Percentiles rank a stretch among this genome's conserved stretches.
These are phyloP conservation scores for Polymyxa betae DNA, from an alignment of 208 protist genomes.

Conservation along the genomic window DNA sequence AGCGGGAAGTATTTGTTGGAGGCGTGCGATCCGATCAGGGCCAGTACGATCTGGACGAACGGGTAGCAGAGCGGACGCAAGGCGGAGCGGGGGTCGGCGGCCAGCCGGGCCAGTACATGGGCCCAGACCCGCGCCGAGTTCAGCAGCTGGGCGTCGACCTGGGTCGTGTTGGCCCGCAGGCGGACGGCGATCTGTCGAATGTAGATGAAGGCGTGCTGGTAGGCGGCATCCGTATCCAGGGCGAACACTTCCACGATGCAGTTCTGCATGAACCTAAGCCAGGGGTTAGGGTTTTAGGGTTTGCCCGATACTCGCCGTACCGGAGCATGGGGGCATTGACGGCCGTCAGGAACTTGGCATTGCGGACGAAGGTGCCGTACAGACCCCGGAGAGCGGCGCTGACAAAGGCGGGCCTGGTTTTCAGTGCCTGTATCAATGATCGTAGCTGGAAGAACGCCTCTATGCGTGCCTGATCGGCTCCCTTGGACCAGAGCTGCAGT, in stretches of 20 bases:
- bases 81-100: not conserved
- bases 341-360: constrained; percentile 63
- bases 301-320: too few relatives aligned
- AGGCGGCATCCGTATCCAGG: constrained; percentile 48
- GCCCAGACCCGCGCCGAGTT: constrained; percentile 25
- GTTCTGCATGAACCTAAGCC: constrained; percentile 67
- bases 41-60: constrained; percentile 41
- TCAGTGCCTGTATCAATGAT: not conserved
- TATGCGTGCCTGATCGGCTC: not conserved
- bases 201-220: constrained; percentile 65
- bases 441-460: constrained; percentile 42
- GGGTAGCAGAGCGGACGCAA: constrained; percentile 33
- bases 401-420: not conserved
- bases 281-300: too few relatives aligned
- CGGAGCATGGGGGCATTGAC: constrained; percentile 44
- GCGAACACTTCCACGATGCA: constrained; percentile 66
- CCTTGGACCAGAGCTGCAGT: constrained; percentile 22
- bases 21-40: constrained; percentile 1
- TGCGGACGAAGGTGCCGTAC: constrained; percentile 67
- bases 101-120: not conserved
- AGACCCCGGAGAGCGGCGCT: not conserved
- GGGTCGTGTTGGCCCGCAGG: not conserved
- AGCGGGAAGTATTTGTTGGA: constrained; percentile 26
- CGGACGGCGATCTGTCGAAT: constrained; percentile 60
- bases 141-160: constrained; percentile 25